A percentile compares a stretch with the other conserved stretches of the same genome.
Conservation (phyloP, 805 yeast genomes). For the Barnettozyma wickerhamii region DNA sequence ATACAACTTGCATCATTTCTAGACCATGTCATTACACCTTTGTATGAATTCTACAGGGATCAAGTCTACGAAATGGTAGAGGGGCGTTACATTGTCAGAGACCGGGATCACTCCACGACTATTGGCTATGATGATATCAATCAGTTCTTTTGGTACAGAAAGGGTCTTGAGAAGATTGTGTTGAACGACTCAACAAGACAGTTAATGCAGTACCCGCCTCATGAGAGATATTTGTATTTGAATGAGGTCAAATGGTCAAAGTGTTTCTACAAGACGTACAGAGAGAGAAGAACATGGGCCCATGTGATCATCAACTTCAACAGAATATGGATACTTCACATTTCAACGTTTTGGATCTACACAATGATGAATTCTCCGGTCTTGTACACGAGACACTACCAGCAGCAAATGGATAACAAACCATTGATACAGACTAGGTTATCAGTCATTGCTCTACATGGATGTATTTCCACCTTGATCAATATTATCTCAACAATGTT, state of each 20-base stretch:
- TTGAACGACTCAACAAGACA: slow-evolving; percentile 36
- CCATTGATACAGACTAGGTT: slow-evolving; percentile 55
- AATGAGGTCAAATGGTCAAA: slow-evolving; percentile 59
- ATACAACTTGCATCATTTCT: slow-evolving; percentile 40
- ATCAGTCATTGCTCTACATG: slow-evolving; percentile 63
- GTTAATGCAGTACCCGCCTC: slow-evolving; percentile 35
- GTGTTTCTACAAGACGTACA: slow-evolving; percentile 70
- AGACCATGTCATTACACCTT: slow-evolving; percentile 69
- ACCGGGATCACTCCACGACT: slow-evolving; percentile 60
- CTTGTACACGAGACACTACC: slow-evolving; percentile 56
- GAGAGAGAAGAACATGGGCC: slow-evolving; percentile 71
- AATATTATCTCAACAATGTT: slow-evolving; percentile 51
- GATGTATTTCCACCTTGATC: slow-evolving; percentile 54
- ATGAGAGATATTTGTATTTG: slow-evolving; percentile 52
- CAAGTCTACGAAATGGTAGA: slow-evolving; percentile 45
- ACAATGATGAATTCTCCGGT: slow-evolving; percentile 66
- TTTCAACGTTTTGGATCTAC: slow-evolving; percentile 72
- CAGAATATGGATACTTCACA: slow-evolving; percentile 75
- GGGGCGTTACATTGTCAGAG: slow-evolving; percentile 42
- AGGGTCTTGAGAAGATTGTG: slow-evolving; percentile 57
- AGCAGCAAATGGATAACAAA: slow-evolving; percentile 47
- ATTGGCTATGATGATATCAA: slow-evolving; percentile 91
- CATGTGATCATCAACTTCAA: slow-evolving; percentile 72
- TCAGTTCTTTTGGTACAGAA: slow-evolving; percentile 79
- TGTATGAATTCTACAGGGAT: slow-evolving; percentile 56